phyloP scores from a whole-genome alignment of 352 stramenopile genomes.

The Pythium utonaiense region DNA sequence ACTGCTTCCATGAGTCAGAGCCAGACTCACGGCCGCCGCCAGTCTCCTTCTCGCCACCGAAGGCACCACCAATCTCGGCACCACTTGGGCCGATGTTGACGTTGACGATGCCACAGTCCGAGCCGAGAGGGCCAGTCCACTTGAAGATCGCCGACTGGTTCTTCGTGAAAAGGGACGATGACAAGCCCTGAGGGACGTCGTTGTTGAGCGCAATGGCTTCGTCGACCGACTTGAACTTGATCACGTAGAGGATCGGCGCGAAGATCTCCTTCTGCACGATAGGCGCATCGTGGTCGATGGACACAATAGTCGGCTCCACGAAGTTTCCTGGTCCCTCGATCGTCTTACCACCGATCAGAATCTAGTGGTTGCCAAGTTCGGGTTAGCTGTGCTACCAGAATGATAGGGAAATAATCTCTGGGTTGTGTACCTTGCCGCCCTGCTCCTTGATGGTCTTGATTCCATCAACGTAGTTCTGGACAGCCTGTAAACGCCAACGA shows the following conservation, averaged over 20 bases:
- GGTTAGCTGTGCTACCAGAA: background rate
- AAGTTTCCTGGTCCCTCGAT: conserved; percentile 83
- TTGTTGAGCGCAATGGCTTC: conserved; percentile 93
- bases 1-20: conserved; percentile 92
- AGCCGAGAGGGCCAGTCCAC: conserved; percentile 87
- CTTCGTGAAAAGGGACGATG: conserved; percentile 89
- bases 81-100: conserved; percentile 91
- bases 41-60: conserved; percentile 92
- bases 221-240: conserved; percentile 89
- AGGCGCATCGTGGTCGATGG: conserved; percentile 69
- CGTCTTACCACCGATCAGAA: conserved; percentile 84
- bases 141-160: conserved; percentile 91
- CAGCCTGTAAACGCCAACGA: conserved; percentile 32
- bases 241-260: conserved; percentile 88
- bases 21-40: conserved; percentile 89
- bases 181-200: conserved; percentile 89
- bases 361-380: conserved; percentile 26
- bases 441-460: conserved; percentile 83
- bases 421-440: conserved; percentile 44
- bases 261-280: conserved; percentile 92
- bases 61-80: conserved; percentile 91
- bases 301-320: conserved; percentile 90
- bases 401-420: background rate
- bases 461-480: conserved; percentile 83
- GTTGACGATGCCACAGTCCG: conserved; percentile 92